A percentile compares a stretch with the other conserved stretches of the same genome.
These are phyloP conservation scores for Nakazawaea siamensis DNA, from an alignment of 805 yeast genomes.

Conservation along the genomic window DNA sequence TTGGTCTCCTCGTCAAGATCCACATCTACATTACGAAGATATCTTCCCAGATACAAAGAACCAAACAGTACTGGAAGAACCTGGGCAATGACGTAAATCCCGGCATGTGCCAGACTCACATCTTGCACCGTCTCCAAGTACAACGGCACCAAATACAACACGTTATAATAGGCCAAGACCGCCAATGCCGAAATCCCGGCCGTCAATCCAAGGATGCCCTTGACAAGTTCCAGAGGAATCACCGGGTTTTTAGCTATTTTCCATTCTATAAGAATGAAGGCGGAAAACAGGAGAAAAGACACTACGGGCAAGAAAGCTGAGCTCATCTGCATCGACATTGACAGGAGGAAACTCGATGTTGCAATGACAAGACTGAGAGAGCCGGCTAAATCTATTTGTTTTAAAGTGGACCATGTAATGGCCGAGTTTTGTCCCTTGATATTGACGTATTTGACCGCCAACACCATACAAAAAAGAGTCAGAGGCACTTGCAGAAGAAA, in stretches of 20 bases:
- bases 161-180: slow-evolving; percentile 26
- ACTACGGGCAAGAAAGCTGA: not conserved
- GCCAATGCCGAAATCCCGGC: slow-evolving; percentile 29
- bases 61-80: slow-evolving; percentile 32
- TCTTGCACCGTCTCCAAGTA: slow-evolving; percentile 36
- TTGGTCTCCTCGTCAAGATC: slow-evolving; percentile 7
- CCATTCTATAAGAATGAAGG: slow-evolving; percentile 26
- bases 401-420: slow-evolving; percentile 18
- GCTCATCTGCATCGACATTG: slow-evolving; percentile 17
- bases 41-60: slow-evolving; percentile 28
- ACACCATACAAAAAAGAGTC: slow-evolving; percentile 18
- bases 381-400: slow-evolving; percentile 32
- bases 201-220: slow-evolving; percentile 29
- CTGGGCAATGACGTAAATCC: slow-evolving; percentile 30
- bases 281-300: slow-evolving; percentile 11
- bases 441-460: slow-evolving; percentile 22
- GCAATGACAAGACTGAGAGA: slow-evolving; percentile 25
- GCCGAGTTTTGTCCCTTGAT: slow-evolving; percentile 15
- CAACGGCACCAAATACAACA: slow-evolving; percentile 29
- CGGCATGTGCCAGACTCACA: slow-evolving; percentile 28
- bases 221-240: slow-evolving; percentile 29
- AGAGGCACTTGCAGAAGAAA: slow-evolving; percentile 33
- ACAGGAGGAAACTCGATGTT: slow-evolving; percentile 26
- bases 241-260: slow-evolving; percentile 27
- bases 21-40: slow-evolving; percentile 16